A percentile compares a stretch with the other conserved stretches of the same genome.
phyloP scores from a whole-genome alignment of 1,284 basidiomycete genomes.

The Sparassis latifolia region DNA sequence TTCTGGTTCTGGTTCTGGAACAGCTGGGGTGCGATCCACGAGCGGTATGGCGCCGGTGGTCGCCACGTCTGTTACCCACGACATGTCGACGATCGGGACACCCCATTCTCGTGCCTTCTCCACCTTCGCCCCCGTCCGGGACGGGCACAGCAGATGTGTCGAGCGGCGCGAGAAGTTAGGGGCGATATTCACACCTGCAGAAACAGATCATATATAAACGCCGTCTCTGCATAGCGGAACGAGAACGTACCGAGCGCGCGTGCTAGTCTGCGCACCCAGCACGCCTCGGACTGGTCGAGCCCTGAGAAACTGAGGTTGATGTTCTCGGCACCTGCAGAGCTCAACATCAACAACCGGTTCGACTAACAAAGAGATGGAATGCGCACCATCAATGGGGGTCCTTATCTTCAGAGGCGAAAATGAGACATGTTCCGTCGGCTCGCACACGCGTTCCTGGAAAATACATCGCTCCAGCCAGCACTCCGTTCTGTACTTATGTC shows the following conservation, averaged over 20 bases:
- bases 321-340: constrained; percentile 38
- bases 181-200: constrained; percentile 47
- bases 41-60: constrained; percentile 36
- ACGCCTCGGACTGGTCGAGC: constrained; percentile 56
- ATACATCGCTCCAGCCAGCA: constrained; percentile 79
- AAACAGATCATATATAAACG: constrained; percentile 3
- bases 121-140: constrained; percentile 58
- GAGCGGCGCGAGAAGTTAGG: constrained; percentile 53
- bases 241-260: constrained; percentile 50
- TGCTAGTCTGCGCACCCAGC: constrained; percentile 54
- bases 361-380: not conserved
- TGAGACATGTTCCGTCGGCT: constrained; percentile 50
- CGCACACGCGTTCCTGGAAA: constrained; percentile 57
- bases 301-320: constrained; percentile 64
- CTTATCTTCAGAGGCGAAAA: constrained; percentile 54
- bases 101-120: constrained; percentile 70
- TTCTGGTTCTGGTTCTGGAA: not conserved
- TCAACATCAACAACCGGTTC: constrained; percentile 3
- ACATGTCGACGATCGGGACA: constrained; percentile 52
- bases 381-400: constrained; percentile 46
- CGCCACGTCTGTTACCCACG: constrained; percentile 56
- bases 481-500: constrained; percentile 64
- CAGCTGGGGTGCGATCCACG: not conserved
- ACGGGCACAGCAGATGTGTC: constrained; percentile 71
- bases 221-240: not conserved